These are phyloP conservation scores for Phyllostachys edulis DNA, from an alignment of 176 grass and related monocot species.

Conservation along the genomic window DNA sequence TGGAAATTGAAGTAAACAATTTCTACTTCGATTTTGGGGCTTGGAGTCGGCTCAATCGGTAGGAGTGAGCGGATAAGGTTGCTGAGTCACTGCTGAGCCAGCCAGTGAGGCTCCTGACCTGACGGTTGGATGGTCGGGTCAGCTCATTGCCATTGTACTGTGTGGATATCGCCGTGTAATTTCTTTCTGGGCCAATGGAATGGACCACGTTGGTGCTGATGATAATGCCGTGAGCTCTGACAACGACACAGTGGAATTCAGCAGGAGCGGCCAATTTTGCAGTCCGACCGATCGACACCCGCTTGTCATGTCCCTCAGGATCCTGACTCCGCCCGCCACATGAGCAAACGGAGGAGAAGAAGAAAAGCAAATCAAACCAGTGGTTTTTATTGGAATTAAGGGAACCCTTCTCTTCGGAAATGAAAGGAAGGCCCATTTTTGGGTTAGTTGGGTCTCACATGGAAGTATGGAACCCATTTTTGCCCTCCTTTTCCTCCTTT, in stretches of 20 bases:
- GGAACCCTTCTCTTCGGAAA: too few species aligned
- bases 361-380: not conserved
- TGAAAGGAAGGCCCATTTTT: too few species aligned
- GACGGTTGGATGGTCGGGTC: not conserved
- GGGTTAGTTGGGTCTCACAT: too few species aligned
- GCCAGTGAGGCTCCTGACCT: not conserved
- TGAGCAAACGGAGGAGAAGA: not conserved
- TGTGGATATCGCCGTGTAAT: not conserved
- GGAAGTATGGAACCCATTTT: too few species aligned
- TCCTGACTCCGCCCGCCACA: not conserved
- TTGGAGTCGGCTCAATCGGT: not conserved
- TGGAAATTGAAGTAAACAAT: not conserved
- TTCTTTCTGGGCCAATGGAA: not conserved
- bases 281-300: not conserved
- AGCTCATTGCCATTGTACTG: not conserved
- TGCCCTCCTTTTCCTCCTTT: too few species aligned
- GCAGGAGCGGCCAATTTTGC: not conserved
- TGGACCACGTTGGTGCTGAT: not conserved
- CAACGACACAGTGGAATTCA: conserved; percentile 12
- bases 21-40: not conserved
- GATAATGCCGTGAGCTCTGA: conserved; percentile 3
- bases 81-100: not conserved
- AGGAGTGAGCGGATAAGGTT: not conserved
- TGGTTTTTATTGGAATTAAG: not conserved
- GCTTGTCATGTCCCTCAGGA: not conserved